Evolutionary conservation across 257 asterid species (phyloP).

Genomic region (Salvia miltiorrhiza): DNA sequence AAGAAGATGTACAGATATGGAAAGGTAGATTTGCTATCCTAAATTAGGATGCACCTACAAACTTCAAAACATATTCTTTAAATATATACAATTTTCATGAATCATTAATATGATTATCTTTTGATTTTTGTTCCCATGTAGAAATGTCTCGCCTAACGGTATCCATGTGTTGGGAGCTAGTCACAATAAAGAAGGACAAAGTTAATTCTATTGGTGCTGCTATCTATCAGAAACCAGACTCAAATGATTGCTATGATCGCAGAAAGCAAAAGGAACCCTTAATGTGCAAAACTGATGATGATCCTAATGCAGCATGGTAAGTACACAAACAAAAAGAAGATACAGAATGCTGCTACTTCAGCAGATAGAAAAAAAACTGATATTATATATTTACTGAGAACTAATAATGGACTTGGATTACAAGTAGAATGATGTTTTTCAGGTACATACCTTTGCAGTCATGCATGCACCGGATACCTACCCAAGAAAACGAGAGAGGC

Average conservation of each 20-base stretch:
- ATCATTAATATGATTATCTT: background rate
- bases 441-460: slow-evolving; percentile 85
- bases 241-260: slow-evolving; percentile 74
- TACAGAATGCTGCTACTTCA: background rate
- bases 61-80: background rate
- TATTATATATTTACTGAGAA: background rate
- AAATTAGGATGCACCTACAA: background rate
- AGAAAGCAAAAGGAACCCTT: slow-evolving; percentile 58
- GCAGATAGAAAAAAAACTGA: background rate
- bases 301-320: slow-evolving; percentile 90
- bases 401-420: background rate
- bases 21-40: slow-evolving; percentile 38
- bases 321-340: slow-evolving; percentile 12
- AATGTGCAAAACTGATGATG: slow-evolving; percentile 68
- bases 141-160: slow-evolving; percentile 77
- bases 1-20: slow-evolving; percentile 80
- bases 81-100: background rate
- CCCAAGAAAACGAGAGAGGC: slow-evolving; percentile 63
- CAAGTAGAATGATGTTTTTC: slow-evolving; percentile 23
- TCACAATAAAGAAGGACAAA: slow-evolving; percentile 66
- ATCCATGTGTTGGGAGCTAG: slow-evolving; percentile 91
- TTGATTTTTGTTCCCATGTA: slow-evolving; percentile 18
- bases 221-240: slow-evolving; percentile 68
- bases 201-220: slow-evolving; percentile 68
- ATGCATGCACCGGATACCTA: slow-evolving; percentile 66